phyloP scores from a whole-genome alignment of 148 eudicot species.

The Vaccinium myrtillus region DNA sequence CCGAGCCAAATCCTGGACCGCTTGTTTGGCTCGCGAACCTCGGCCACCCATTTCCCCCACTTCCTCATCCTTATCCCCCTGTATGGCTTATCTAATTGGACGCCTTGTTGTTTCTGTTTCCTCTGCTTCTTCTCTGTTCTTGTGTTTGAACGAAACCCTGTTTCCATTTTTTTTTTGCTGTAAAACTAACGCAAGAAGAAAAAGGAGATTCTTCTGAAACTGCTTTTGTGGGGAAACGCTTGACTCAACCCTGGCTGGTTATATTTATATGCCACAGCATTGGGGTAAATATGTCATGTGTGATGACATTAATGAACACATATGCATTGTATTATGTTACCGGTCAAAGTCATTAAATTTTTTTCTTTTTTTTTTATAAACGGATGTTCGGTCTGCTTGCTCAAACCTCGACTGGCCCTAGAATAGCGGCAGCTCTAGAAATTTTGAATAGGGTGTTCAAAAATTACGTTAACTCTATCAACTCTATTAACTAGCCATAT shows the following conservation, averaged over 20 bases:
- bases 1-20: slow-evolving; percentile 7
- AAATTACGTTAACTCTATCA: too few relatives aligned
- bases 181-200: not conserved
- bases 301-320: too few relatives aligned
- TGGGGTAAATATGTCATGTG: too few relatives aligned
- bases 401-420: too few relatives aligned
- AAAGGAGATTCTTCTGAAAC: not conserved
- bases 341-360: too few relatives aligned
- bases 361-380: too few relatives aligned
- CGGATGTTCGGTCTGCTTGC: too few relatives aligned
- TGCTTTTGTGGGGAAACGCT: not conserved
- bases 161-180: not conserved
- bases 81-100: not conserved
- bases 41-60: slow-evolving; percentile 4
- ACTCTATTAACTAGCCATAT: too few relatives aligned
- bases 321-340: too few relatives aligned
- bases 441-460: too few relatives aligned
- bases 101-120: not conserved
- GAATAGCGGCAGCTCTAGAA: too few relatives aligned
- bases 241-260: not conserved
- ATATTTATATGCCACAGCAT: not conserved
- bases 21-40: not conserved
- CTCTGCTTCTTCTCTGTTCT: not conserved
- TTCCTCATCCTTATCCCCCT: not conserved
- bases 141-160: not conserved